phyloP scores from a whole-genome alignment of 2,329 filamentous ascomycete species.

The Colletotrichum phormii region DNA sequence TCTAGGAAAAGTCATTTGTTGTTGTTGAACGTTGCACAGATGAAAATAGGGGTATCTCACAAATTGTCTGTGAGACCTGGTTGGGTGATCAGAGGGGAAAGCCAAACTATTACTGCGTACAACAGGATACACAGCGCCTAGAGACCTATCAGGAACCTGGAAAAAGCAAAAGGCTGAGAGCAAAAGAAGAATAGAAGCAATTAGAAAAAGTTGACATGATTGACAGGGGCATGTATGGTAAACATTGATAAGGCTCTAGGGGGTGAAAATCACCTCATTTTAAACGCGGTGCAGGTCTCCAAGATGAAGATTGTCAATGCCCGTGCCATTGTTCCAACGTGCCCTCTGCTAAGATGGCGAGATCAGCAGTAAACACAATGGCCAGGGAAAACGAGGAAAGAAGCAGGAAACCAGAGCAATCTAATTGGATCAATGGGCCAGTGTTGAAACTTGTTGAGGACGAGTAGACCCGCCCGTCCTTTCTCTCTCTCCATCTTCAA shows the following conservation, averaged over 20 bases:
- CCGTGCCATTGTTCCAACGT: background rate
- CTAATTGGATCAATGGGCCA: slow-evolving; percentile 22
- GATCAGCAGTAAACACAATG: background rate
- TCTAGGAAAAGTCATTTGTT: background rate
- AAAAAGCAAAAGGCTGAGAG: background rate
- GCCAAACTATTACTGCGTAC: background rate
- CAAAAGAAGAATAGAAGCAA: background rate
- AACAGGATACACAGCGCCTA: too few relatives aligned
- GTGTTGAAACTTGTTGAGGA: slow-evolving; percentile 35
- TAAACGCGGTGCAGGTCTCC: background rate
- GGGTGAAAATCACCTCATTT: slow-evolving; percentile 36
- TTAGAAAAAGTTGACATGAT: slow-evolving; percentile 4
- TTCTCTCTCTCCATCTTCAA: slow-evolving; percentile 13
- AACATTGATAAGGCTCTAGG: slow-evolving; percentile 24
- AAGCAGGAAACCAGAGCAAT: slow-evolving; percentile 13
- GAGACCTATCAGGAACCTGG: background rate
- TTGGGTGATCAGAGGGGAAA: background rate
- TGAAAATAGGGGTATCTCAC: slow-evolving; percentile 1
- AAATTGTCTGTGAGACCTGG: background rate
- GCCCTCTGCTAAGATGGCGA: background rate
- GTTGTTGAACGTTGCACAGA: background rate
- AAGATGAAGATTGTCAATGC: slow-evolving; percentile 30
- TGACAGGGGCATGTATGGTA: slow-evolving; percentile 25
- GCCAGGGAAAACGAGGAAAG: background rate
- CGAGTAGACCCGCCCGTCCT: slow-evolving; percentile 5